These are phyloP conservation scores for Pleodorina starrii DNA, from an alignment of 139 green algal species.

Conservation along the genomic window DNA sequence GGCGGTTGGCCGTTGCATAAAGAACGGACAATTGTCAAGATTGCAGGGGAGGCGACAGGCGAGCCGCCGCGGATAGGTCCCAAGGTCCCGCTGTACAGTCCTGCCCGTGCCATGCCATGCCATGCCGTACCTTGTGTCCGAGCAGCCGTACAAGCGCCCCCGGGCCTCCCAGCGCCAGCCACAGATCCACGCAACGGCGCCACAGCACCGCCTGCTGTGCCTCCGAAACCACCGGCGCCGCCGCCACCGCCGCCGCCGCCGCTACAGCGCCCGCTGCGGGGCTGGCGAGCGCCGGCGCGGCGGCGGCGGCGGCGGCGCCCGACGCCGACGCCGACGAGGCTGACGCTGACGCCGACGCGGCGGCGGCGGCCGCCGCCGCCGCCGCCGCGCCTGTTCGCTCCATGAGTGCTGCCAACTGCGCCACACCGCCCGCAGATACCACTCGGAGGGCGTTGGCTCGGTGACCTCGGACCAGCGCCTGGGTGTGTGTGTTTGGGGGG, in stretches of 20 bases:
- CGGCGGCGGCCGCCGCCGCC: not conserved
- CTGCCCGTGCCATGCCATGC: too few relatives aligned
- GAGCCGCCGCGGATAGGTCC: too few relatives aligned
- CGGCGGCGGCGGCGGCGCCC: not conserved
- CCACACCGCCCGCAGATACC: not conserved
- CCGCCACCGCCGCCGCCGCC: not conserved
- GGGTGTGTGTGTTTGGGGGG: not conserved
- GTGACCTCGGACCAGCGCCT: not conserved
- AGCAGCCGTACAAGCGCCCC: constrained; percentile 19
- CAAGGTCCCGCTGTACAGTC: too few relatives aligned
- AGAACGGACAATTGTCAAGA: too few relatives aligned
- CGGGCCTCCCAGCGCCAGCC: constrained; percentile 4
- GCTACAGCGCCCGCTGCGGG: not conserved
- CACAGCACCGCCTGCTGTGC: not conserved
- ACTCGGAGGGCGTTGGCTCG: constrained; percentile 10
- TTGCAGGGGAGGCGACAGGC: too few relatives aligned
- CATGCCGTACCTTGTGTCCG: constrained; percentile 17
- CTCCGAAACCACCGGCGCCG: not conserved
- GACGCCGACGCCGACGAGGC: not conserved
- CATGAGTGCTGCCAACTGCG: constrained; percentile 11
- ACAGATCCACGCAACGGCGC: constrained; percentile 25
- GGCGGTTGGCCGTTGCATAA: too few relatives aligned
- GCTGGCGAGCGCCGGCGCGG: not conserved
- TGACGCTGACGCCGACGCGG: not conserved
- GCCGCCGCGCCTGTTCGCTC: not conserved